phyloP scores from a whole-genome alignment of 78 protist genomes.

The Dictyostelium discoideum region DNA sequence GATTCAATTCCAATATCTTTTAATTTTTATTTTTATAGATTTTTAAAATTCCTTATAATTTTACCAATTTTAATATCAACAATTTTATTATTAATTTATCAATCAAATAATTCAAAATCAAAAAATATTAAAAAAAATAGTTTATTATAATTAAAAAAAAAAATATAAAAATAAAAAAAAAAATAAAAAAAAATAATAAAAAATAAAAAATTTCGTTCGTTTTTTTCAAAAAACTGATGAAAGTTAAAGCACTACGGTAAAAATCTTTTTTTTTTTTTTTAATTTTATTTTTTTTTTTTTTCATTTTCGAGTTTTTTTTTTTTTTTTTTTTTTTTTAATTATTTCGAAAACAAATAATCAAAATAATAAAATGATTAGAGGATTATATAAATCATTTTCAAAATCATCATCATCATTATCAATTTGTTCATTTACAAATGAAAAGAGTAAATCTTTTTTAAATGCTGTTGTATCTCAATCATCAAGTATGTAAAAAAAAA shows the following conservation, averaged over 20 bases:
- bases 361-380: not conserved
- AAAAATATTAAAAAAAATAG: not conserved
- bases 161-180: too few relatives aligned
- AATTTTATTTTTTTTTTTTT: too few relatives aligned
- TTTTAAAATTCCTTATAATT: slow-evolving; percentile 36
- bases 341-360: not conserved
- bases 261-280: too few relatives aligned
- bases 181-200: too few relatives aligned
- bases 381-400: slow-evolving; percentile 6
- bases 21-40: slow-evolving; percentile 32
- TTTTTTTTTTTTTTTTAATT: too few relatives aligned
- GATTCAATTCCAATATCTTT: slow-evolving; percentile 7
- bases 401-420: not conserved
- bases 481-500: not conserved
- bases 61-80: slow-evolving; percentile 32
- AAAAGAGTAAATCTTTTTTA: not conserved
- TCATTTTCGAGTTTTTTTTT: not conserved
- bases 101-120: not conserved
- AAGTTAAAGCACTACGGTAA: too few relatives aligned
- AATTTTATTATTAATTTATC: slow-evolving; percentile 7
- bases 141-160: too few relatives aligned
- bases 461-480: not conserved
- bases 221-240: not conserved
- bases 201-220: not conserved
- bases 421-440: not conserved